These are phyloP conservation scores for Eucalyptus brandiana DNA, from an alignment of 345 rosid species.

Conservation along the genomic window DNA sequence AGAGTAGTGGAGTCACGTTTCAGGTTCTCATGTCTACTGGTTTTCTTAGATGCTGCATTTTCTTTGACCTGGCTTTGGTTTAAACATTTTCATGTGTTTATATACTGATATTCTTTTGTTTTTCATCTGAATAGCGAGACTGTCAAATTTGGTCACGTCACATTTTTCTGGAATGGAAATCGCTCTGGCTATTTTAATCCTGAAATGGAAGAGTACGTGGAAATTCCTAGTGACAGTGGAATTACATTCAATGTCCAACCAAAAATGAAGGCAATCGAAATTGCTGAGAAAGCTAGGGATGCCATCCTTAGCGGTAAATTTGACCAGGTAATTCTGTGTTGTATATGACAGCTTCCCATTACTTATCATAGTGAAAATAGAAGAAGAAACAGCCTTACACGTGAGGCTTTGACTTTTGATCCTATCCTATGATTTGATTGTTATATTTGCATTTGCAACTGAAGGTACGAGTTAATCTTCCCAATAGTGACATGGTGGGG, in stretches of 20 bases:
- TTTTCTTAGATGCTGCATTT: neutral
- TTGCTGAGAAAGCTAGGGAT: slow-evolving; percentile 78
- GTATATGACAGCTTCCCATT: neutral
- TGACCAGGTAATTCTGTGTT: slow-evolving; percentile 48
- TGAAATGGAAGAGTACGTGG: slow-evolving; percentile 79
- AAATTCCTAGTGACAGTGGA: slow-evolving; percentile 89
- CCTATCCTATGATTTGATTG: neutral
- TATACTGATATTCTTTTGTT: neutral
- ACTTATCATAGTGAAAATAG: neutral
- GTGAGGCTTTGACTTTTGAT: neutral
- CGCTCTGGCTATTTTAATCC: slow-evolving; percentile 79
- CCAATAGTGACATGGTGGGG: slow-evolving; percentile 97
- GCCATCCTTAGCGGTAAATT: slow-evolving; percentile 79
- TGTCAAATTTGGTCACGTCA: slow-evolving; percentile 92
- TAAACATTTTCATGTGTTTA: neutral
- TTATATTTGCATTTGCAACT: neutral
- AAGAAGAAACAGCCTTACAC: neutral
- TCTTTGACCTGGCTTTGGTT: neutral
- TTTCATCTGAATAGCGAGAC: slow-evolving; percentile 48
- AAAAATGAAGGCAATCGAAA: slow-evolving; percentile 91
- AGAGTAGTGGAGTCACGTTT: neutral
- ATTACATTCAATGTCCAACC: slow-evolving; percentile 88
- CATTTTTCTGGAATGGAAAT: slow-evolving; percentile 99
- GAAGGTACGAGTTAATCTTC: slow-evolving; percentile 83
- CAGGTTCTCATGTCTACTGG: neutral